These are phyloP conservation scores for Clarireedia hainanense DNA, from an alignment of 2,329 filamentous ascomycete genomes.

Conservation along the genomic window DNA sequence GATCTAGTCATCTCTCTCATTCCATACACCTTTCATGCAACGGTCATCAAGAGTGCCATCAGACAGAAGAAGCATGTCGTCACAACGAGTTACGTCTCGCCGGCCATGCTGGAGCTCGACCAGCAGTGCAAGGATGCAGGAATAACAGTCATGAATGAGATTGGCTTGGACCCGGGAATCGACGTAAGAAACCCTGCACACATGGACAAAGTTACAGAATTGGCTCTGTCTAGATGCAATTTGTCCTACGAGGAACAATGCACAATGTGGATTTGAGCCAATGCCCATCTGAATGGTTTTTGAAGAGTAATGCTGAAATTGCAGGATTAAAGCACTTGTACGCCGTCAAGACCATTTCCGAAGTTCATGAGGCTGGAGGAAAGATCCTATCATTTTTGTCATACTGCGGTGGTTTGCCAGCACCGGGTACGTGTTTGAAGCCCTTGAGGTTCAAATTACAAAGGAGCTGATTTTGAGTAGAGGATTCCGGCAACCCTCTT, in stretches of 20 bases:
- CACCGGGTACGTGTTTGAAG: constrained; percentile 30
- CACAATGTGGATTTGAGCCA: too few species aligned
- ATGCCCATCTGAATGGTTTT: too few species aligned
- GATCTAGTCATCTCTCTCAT: constrained; percentile 78
- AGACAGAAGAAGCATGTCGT: constrained; percentile 92
- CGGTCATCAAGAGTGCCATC: constrained; percentile 90
- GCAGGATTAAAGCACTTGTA: constrained; percentile 41
- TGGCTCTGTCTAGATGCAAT: too few species aligned
- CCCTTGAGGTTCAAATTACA: too few species aligned
- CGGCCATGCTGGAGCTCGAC: constrained; percentile 86
- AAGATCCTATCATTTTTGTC: constrained; percentile 71
- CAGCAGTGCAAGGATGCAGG: constrained; percentile 76
- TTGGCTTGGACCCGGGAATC: constrained; percentile 65
- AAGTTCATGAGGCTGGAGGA: constrained; percentile 80
- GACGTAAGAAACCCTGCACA: constrained; percentile 32
- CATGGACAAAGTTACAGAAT: too few species aligned
- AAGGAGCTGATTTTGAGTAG: constrained; percentile 25
- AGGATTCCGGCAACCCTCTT: constrained; percentile 81
- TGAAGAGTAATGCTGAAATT: too few species aligned
- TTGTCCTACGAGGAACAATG: too few species aligned
- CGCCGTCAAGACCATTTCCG: constrained; percentile 78
- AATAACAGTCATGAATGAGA: constrained; percentile 98
- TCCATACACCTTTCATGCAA: constrained; percentile 82
- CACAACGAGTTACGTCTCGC: constrained; percentile 88
- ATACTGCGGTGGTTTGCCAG: constrained; percentile 70